Percentiles rank a stretch among this genome's conserved stretches.
phyloP scores from a whole-genome alignment of 495 filamentous ascomycete species.

The Neurospora sublineolata region DNA sequence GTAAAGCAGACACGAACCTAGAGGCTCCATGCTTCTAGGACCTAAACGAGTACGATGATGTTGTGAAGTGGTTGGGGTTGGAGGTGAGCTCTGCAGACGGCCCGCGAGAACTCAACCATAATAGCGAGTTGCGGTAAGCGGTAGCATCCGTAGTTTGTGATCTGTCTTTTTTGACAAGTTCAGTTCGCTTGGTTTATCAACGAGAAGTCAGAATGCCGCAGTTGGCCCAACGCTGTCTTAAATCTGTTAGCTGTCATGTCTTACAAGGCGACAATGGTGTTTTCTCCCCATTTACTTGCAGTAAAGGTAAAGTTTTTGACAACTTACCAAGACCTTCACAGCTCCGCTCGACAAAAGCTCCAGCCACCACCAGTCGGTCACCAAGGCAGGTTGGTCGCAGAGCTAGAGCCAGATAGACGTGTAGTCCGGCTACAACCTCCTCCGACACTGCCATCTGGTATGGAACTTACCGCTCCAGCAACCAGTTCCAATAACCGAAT shows the following conservation, averaged over 20 bases:
- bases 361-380: neutral
- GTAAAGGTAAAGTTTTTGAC: neutral
- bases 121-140: neutral
- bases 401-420: neutral
- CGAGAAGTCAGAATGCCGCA: neutral
- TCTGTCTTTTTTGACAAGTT: neutral
- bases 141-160: neutral
- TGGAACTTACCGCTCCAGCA: neutral
- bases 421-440: neutral
- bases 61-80: neutral
- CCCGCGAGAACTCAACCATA: neutral
- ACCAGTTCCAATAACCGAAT: neutral
- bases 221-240: neutral
- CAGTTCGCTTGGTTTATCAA: neutral
- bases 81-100: neutral
- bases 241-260: neutral
- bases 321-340: neutral
- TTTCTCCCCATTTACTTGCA: neutral
- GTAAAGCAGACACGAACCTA: neutral
- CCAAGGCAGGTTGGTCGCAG: neutral
- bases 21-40: neutral
- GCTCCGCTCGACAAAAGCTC: neutral
- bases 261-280: neutral
- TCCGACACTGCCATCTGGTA: neutral
- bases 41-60: neutral